These are phyloP conservation scores for Furcasterigmium furcatum DNA, from an alignment of 2,329 filamentous ascomycete species.

Conservation along the genomic window DNA sequence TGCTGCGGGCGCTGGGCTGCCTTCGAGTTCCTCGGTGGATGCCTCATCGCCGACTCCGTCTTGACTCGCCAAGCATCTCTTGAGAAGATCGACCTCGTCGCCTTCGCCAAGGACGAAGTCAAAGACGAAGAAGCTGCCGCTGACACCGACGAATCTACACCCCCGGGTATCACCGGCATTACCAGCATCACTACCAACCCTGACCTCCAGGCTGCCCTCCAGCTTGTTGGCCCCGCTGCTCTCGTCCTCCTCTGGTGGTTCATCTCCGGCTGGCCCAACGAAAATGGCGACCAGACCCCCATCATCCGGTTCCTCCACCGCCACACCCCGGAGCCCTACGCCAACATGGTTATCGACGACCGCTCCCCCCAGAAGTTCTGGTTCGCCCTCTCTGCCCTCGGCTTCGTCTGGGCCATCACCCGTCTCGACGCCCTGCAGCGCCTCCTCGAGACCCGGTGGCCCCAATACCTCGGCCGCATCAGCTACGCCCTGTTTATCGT, in stretches of 20 bases:
- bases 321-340: background rate
- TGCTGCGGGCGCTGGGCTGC: conserved; percentile 3
- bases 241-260: background rate
- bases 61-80: background rate
- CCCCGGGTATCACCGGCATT: too few relatives aligned
- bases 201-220: background rate
- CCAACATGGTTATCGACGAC: background rate
- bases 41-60: conserved; percentile 1
- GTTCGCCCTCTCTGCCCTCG: conserved; percentile 4
- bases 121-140: background rate
- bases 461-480: conserved; percentile 60
- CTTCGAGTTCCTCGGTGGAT: conserved; percentile 4
- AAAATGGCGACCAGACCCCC: background rate
- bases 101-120: background rate
- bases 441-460: conserved; percentile 57
- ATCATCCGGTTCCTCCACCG: background rate
- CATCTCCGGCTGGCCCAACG: conserved; percentile 4
- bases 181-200: background rate
- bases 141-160: too few relatives aligned
- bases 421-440: conserved; percentile 37
- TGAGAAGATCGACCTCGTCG: too few relatives aligned
- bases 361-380: conserved; percentile 1
- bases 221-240: background rate
- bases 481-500: conserved; percentile 63
- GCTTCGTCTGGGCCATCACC: conserved; percentile 4